Evolutionary conservation across 768 basidiomycete genomes (phyloP), one percentile per base, ranked within the genome.

Genomic region (Lentinula guzmanii): DNA sequence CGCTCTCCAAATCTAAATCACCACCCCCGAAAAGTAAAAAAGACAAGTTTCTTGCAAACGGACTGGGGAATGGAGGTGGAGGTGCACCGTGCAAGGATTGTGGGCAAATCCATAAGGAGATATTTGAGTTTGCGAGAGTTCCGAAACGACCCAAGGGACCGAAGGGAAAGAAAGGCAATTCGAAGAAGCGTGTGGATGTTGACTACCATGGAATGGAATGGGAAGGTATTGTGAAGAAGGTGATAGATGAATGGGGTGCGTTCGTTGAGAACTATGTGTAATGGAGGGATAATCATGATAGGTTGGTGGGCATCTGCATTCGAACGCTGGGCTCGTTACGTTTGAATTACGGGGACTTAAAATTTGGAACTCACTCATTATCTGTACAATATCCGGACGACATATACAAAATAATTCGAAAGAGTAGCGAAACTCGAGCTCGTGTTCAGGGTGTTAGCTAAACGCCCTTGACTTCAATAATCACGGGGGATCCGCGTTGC

Each of bases 191-290:
- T 7, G 53, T 55, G 35, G 53, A 45, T 31, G 55, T 56, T 16
- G 55, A 56, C 16, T 81, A 85, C 66, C 77, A 81, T 62, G 86
- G 84, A 6, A 82, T 77, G 63, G 92, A 93, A 71, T 93, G 88
- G 87, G 87, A 91, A 58, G 63, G 71, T 11, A 78, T 93, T 34
- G 88, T 93, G 42, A 84, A 83, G 64, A 89, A 89, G 45, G 84
- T 92, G 5, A 82, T 93, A 55, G 84, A 89, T 69, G 84, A 83
- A 55, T 93, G 91, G 91, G 91, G 87, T 2, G 75, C 63, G 31
- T 93, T 90, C 70, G 79, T 83, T n/a, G 74, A 75, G 37, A 63
- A 74, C 28, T 77, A 76, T 74, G 72, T 81, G 18, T 75, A 56
- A 37, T 5, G 13, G 53, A 34, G n/a, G 33, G n/a, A 37, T 3